Base-by-base conservation (phyloP, 2,329 filamentous ascomycete genomes). In the Neophaeococcomyces aloes region DNA sequence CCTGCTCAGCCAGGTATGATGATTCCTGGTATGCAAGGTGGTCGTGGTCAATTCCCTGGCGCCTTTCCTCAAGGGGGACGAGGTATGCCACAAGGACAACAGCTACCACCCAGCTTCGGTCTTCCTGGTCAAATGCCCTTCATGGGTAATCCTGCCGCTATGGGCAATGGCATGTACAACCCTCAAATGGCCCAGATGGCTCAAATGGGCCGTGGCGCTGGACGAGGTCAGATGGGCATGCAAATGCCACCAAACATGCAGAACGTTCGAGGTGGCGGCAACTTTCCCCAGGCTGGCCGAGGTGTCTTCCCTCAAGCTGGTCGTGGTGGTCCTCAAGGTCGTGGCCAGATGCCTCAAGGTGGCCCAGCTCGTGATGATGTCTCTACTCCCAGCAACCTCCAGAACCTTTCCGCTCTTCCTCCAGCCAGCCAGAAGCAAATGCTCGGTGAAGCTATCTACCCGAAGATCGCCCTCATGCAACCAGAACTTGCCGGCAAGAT, bases 401-500 rank as follows among this genome's bases (percentile, higher is more conserved):
- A 64, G 53, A 64, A 66, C 50, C 68, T 81, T 50, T 65, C 65
- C 51, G 57, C 67, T 45, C 68, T 71, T 52, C 70, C 75, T 29
- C 75, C 82, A 30, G 74, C 75, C 38, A 86, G 94, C 71, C 91
- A 96, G 76, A 98, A 98, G 80, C 91, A 98, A 76, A 86, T 96
- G 67, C 80, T 98, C 44, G 91, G 91, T 65, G 91, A 98, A 72
- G 81, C 86, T 57, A 83, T 98, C 58, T 98, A 96, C 77, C 91
- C 91, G 62, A 98, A 96, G 83, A 96, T 98, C 60, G 81, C 88
- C 66, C 79, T 78, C 56, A 81, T 94, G 68, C 91, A 98, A 73
- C 84, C 87, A 48, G 88, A 95, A 59, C 76, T 98, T 60, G 91
- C 91, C 51, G 91, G 91, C 63, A 98, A 98, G 81, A 96, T 98